Conservation (phyloP, 805 yeast species). For the Blastobotrys americana region DNA sequence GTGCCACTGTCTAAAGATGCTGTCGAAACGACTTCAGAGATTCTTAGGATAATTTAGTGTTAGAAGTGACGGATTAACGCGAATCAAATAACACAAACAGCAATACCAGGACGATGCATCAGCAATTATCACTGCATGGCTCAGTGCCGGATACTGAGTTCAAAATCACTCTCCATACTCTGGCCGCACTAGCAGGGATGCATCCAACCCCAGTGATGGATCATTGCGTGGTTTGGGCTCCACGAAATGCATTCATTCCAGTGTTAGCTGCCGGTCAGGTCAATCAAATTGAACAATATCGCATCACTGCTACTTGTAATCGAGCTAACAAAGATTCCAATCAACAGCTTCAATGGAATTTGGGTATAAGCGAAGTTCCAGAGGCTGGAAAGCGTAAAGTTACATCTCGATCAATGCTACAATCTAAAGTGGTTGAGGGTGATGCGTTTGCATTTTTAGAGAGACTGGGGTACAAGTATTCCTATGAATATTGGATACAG, state of each 20-base stretch:
- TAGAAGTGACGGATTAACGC: no score
- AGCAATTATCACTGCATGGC: conserved; percentile 32
- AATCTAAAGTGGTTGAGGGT: conserved; percentile 35
- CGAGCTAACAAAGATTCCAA: conserved; percentile 4
- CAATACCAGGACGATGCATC: no score
- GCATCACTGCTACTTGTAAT: conserved; percentile 19
- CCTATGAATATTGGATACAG: conserved; percentile 51
- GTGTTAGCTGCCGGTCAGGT: conserved; percentile 29
- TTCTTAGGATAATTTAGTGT: no score
- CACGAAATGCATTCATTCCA: conserved; percentile 25
- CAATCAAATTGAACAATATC: conserved; percentile 30
- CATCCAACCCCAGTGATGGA: conserved; percentile 22
- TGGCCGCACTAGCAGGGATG: conserved; percentile 35
- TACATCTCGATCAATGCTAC: conserved; percentile 60
- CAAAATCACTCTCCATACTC: conserved; percentile 26
- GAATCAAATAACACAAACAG: no score
- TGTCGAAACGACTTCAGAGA: no score
- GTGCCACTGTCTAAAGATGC: no score
- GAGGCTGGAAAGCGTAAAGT: conserved; percentile 41
- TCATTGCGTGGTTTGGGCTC: conserved; percentile 30
- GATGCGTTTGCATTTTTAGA: conserved; percentile 39
- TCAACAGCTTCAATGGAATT: conserved; percentile 21
- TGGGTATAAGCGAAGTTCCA: conserved; percentile 31
- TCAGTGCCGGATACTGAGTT: conserved; percentile 26
- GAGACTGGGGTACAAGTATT: conserved; percentile 64